Percentiles rank a stretch among this genome's conserved stretches.
phyloP scores from a whole-genome alignment of 2,329 filamentous ascomycete genomes.

The Paraphoma chrysanthemicola region DNA sequence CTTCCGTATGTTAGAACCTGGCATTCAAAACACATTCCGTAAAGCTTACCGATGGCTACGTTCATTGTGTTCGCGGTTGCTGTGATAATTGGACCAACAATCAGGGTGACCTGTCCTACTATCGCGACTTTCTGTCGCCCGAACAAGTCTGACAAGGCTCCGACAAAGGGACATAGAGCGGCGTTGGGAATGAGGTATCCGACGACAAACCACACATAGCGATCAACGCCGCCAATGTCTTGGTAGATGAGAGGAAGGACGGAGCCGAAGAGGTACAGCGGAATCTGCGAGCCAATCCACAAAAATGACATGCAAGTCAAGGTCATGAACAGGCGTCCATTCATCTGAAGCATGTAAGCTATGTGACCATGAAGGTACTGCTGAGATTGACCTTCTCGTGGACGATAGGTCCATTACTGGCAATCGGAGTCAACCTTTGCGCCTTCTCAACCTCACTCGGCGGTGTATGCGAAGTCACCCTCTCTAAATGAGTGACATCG shows the following conservation, averaged over 20 bases:
- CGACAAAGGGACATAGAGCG: constrained; percentile 69
- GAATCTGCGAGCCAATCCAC: constrained; percentile 68
- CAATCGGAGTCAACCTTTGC: constrained; percentile 10
- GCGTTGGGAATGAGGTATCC: constrained; percentile 64
- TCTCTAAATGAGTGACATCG: constrained; percentile 21
- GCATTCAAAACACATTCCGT: background rate
- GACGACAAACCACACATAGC: constrained; percentile 64
- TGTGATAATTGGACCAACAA: constrained; percentile 44
- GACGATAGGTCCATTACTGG: constrained; percentile 25
- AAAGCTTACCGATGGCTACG: constrained; percentile 33
- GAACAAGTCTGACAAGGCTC: constrained; percentile 48
- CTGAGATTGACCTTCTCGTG: constrained; percentile 28
- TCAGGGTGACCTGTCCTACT: constrained; percentile 41
- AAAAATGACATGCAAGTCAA: constrained; percentile 66
- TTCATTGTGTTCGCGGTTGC: constrained; percentile 40
- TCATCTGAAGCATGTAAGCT: constrained; percentile 20
- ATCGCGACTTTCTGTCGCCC: constrained; percentile 44
- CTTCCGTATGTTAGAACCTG: constrained; percentile 13
- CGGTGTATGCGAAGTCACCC: constrained; percentile 16
- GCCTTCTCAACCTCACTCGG: constrained; percentile 28
- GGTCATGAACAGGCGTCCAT: constrained; percentile 58
- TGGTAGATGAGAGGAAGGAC: constrained; percentile 60
- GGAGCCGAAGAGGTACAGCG: constrained; percentile 57
- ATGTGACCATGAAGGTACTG: no score
- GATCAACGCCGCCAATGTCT: constrained; percentile 66